Base-by-base conservation (phyloP, 495 filamentous ascomycete genomes). In the Aspergillus baeticus region DNA sequence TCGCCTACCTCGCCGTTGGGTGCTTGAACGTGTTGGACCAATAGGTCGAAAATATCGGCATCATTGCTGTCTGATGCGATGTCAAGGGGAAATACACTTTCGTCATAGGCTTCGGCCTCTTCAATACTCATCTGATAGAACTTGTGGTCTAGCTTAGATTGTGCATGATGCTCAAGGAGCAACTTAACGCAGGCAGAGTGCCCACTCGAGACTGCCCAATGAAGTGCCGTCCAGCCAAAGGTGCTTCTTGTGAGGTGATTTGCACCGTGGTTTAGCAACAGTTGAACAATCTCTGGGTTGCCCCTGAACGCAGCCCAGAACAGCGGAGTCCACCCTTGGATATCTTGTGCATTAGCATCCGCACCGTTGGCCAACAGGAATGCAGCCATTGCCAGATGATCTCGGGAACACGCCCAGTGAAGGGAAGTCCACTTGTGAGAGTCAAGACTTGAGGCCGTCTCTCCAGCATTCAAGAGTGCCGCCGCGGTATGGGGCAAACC, bases 341-440 rank as follows among this genome's bases (percentile, higher is more conserved):
- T 48, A 49, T 64, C 58, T 23, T 47, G 46, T 35, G 54, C 57
- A 56, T 75, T 67, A 26, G 75, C 54, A 36, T 74, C 41, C 2
- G 70, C 65, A 29, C 63, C 62, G 29, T 68, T 61, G n/a, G 66
- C 50, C 22, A 76, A 54, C 10, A 73, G 56, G 42, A 71, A 18
- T 36, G 63, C 51, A 5, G 69, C 63, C 21, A 64, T 44, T 0
- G 26, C 53, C 2, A 51, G 37, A 51, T 69, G 58, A 23, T 66
- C 53, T 8, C 54, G 58, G 2, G 58, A 58, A 10, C 66, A 65
- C 2, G 66, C 68, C 33, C 62, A 63, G 17, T 68, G 57, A 15
- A 75, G 60, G 7, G 69, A 41, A 2, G 72, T 71, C 46, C 48
- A 58, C 17, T 52, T 46, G 3, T 58, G 41, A n/a, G 55, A 20